Percentiles rank a stretch among this genome's conserved stretches.
These are phyloP conservation scores for Citrus sp. DNA, from an alignment of 345 rosid species.

Conservation along the genomic window DNA sequence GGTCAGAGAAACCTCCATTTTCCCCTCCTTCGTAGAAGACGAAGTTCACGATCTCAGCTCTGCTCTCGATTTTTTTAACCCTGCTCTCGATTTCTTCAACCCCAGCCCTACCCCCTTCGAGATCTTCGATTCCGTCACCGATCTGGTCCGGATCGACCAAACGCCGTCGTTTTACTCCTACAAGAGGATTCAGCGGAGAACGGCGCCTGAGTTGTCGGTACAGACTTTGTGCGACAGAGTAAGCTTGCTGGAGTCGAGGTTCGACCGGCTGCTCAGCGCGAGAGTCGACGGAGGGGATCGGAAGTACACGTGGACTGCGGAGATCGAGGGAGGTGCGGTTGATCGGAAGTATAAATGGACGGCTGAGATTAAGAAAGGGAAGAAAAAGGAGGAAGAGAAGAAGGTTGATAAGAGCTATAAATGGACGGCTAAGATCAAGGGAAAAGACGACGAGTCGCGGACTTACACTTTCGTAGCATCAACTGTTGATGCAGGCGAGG, in stretches of 20 bases:
- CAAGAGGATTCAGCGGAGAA: slow-evolving; percentile 43
- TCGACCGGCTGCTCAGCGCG: slow-evolving; percentile 41
- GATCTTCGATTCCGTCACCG: slow-evolving; percentile 45
- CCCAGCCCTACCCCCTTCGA: slow-evolving; percentile 37
- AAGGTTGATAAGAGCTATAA: slow-evolving; percentile 60
- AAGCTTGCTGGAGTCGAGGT: slow-evolving; percentile 61
- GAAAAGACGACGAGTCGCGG: slow-evolving; percentile 36
- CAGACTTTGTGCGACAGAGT: slow-evolving; percentile 61
- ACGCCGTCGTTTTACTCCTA: slow-evolving; percentile 43
- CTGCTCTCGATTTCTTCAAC: slow-evolving; percentile 18
- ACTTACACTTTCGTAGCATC: slow-evolving; percentile 63
- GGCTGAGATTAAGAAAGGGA: slow-evolving; percentile 72
- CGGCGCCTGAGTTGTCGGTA: slow-evolving; percentile 35
- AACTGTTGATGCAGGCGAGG: slow-evolving; percentile 38
- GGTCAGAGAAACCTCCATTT: slow-evolving; percentile 35
- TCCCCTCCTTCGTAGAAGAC: slow-evolving; percentile 34
- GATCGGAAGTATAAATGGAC: slow-evolving; percentile 77
- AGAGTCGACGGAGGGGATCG: slow-evolving; percentile 41
- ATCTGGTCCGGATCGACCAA: slow-evolving; percentile 54
- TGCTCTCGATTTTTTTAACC: slow-evolving; percentile 39
- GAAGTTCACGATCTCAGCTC: slow-evolving; percentile 22
- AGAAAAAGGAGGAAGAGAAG: slow-evolving; percentile 2
- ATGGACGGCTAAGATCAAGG: slow-evolving; percentile 72
- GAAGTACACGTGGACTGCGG: slow-evolving; percentile 79
- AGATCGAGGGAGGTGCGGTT: slow-evolving; percentile 57